Base-by-base conservation (phyloP, 371 early-diverging fungal genomes). In the Conidiobolus incongruus region DNA sequence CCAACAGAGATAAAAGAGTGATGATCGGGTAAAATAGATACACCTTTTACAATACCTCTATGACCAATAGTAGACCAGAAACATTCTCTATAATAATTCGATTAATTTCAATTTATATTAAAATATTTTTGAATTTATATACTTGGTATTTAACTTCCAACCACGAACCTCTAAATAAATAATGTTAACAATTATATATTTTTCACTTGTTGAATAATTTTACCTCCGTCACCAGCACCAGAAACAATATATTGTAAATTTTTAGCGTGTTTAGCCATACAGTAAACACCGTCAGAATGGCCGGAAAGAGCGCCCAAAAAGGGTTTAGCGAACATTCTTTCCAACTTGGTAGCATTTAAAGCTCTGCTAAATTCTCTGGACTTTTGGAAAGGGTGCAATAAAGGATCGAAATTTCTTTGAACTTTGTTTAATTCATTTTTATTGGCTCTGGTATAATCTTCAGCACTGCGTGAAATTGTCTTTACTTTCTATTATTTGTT, bases 311-410 rank as follows among this genome's bases (percentile, higher is more conserved):
- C 74, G 2, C 68, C 85, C 12, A 99, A 58, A 57, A 99, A 98
- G 10, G 99, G 99, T 57, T 98, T 98, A 44, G 98, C 87, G 58
- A 98, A 87, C 71, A 99, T 60, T 23, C 95, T 68, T 45, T 98
- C 98, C 24, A 98, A 58, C 58, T 99, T 99, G 30, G 76, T 75
- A 4, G 93, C 75, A 52, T 94, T 95, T 16, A 99, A 64, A 16
- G 99, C 98, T 20, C 98, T 66, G 17, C 84, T 81, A 66, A 95
- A 95, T 62, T 99, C 99, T 58, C 95, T 71, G 22, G 92, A 92
- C 52, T 78, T 70, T 59, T 92, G 86, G 41, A 96, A 93, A 1
- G 96, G 96, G 59, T 98, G 96, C 33, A 87, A 65, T 16, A 55
- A 55, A 1, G 93, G 89, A 61, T 92, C 84, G n/a, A 82, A 63